Base-by-base conservation (phyloP, 306 rosid species). In the Acacia confusa region DNA sequence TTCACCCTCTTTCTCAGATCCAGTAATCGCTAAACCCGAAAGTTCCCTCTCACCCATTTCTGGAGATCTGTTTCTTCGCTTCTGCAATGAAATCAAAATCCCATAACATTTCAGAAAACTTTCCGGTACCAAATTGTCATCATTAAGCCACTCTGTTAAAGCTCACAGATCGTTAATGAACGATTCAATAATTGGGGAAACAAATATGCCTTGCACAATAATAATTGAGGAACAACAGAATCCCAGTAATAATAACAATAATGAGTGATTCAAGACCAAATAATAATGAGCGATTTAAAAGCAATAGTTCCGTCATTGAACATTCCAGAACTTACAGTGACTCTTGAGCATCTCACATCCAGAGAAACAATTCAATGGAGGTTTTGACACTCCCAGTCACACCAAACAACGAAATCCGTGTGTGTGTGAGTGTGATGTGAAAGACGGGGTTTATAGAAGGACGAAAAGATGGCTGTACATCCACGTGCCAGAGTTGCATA, bases 21-120 rank as follows among this genome's bases (percentile, higher is more conserved):
- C 87, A 48, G 81, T 76, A 79, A 73, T 43, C 63, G 61, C 80
- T 41, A 88, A 78, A 67, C 77, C 82, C 28, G 81, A 77, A 68
- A 82, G 24, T 84, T 76, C 85, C 69, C 87, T 89, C 87, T 91
- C 92, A 48, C 81, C 97, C 99, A 93, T 92, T 70, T 70, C 85
- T 78, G 38, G 45, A 85, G 80, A 74, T 77, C 79, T 52, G 44
- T 72, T 84, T 76, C 79, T 75, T 79, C 78, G 60, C 66, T 78
- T 84, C 87, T 70, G 83, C 79, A 78, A 65, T 72, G 84, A 72
- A 86, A 84, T 76, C 71, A 69, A 75, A 67, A 82, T 87, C 58
- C 82, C 75, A 77, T 47, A 71, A 61, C 74, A 81, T 72, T 20
- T 53, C 57, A 63, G 65, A 22, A 57, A 80, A 82, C 72, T 25